Base-by-base conservation (phyloP, 2,329 filamentous ascomycete species). In the Pseudogymnoascus sp. region DNA sequence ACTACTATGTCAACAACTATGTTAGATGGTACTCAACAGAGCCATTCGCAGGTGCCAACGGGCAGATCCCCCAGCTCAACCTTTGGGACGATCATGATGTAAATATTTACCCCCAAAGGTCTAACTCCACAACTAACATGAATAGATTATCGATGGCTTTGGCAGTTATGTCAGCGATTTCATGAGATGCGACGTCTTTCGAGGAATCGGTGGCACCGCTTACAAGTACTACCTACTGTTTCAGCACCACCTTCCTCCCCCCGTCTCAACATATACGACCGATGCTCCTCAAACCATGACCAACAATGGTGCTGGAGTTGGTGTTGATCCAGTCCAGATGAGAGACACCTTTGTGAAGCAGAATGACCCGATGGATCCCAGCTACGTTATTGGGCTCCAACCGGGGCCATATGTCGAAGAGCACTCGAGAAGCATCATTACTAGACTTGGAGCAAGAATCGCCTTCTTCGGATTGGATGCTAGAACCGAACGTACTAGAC, bases 221-320 rank as follows among this genome's bases (percentile, higher is more conserved):
- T 96, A 95, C 80, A 99, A 99, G 76, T 97, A 97, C 76, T 99
- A 99, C 74, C 85, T 97, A 83, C 83, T 99, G 9, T 99, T 99
- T 76, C 95, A 99, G 77, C 95, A 99, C 70, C 93, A 97, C 71
- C 78, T 96, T 60, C 85, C 93, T 11, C 93, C 93, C 1, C 92
- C 93, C 0, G 80, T 83, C 66, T 93, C 90, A 31, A 96, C 93
- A 0, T 97, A 88, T 74, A 96, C 91, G 2, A 90, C 90, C 1
- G 77, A 79, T 69, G 73, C 73, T 72, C 76, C 77, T 66, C 87
- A 90, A 71, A 88, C 85, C 60, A 79, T 86, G 0, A 73, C 78
- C 0, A 80, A 85, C 50, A 83, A 88, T 69, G 86, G 76, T 4
- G 79, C 84, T 36, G 82, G 82, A 8, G 78, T 84, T 5, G 79